Evolutionary conservation across 768 basidiomycete genomes (phyloP), one percentile per base, ranked within the genome.

Genomic region (Trametes villosa): DNA sequence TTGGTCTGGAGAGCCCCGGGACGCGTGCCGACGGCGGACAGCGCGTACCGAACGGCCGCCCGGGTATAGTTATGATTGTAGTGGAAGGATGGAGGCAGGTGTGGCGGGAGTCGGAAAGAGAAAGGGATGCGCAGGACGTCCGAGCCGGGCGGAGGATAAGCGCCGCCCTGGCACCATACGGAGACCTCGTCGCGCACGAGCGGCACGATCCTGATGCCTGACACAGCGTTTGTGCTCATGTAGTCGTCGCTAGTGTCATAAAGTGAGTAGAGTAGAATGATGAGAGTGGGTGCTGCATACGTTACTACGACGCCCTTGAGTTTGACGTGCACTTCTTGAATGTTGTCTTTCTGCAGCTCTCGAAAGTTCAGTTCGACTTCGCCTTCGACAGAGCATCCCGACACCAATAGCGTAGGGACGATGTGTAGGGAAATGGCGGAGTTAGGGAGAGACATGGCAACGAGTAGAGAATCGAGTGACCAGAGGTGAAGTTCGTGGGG

Each of bases 261-360:
- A 48, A 29, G 42, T 8, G 20, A 18, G 20, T n/a, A 33, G 22
- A 9, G 18, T 38, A 40, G 17, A 3, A 18, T 4, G 18, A 40
- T 8, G 30, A 22, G 45, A 20, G 13, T 4, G 36, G 50, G 34
- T 29, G 29, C 30, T 17, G 47, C 65, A n/a, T 57, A 66, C 67
- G 62, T 66, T 3, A 31, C 15, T 6, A 56, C 55, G 12, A 17
- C 26, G 9, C 67, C 67, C 13, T 55, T 41, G 24, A 68, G 57
- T 34, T 64, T 66, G 24, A 68, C 31, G 15, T 60, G 60, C 1
- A 68, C 65, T 24, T 66, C 60, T 33, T 62, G 51, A 15, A 62
- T 42, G 29, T 63, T 57, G 3, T 60, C 64, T 17, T 53, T 29
- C 18, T 61, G 62, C 1, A 64, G 42, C 20, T 52, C 48, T 2